Conservation (phyloP, 352 stramenopile species). For the Pythium guiyangense region DNA sequence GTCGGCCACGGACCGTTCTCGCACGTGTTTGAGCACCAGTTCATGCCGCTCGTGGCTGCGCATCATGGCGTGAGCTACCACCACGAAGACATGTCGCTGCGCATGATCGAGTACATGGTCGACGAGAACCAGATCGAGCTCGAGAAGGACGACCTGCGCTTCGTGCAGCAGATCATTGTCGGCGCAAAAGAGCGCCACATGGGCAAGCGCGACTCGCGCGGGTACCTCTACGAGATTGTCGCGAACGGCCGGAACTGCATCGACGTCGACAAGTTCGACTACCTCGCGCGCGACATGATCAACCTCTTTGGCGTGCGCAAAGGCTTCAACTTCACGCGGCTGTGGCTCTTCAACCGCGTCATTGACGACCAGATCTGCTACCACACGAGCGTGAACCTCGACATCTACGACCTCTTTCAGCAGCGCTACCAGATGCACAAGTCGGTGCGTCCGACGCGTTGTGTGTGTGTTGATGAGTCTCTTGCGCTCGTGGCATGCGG, state of each 20-base stretch:
- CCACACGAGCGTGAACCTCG: conserved; percentile 80
- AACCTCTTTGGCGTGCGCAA: conserved; percentile 82
- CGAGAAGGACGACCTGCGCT: conserved; percentile 56
- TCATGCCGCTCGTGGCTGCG: conserved; percentile 65
- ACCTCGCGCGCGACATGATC: conserved; percentile 83
- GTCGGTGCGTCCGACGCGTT: conserved; percentile 2
- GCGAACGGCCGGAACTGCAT: conserved; percentile 89
- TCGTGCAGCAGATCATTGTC: conserved; percentile 80
- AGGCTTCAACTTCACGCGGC: conserved; percentile 67
- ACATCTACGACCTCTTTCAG: conserved; percentile 90
- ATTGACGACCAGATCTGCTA: conserved; percentile 89
- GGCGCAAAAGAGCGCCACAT: conserved; percentile 68
- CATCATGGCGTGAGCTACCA: conserved; percentile 35
- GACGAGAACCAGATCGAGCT: conserved; percentile 81
- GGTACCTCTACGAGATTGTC: conserved; percentile 90
- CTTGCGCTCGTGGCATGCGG: neutral
- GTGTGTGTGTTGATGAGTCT: neutral
- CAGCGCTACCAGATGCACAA: conserved; percentile 85
- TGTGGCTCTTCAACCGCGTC: conserved; percentile 83
- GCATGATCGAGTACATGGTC: conserved; percentile 77
- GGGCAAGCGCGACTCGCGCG: conserved; percentile 24
- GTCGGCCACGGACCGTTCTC: conserved; percentile 94
- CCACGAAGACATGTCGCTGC: conserved; percentile 82
- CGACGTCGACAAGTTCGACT: conserved; percentile 92
- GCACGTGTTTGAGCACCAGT: conserved; percentile 94